These are phyloP conservation scores for Xylariaceae sp. DNA, from an alignment of 2,329 filamentous ascomycete genomes.

Conservation along the genomic window DNA sequence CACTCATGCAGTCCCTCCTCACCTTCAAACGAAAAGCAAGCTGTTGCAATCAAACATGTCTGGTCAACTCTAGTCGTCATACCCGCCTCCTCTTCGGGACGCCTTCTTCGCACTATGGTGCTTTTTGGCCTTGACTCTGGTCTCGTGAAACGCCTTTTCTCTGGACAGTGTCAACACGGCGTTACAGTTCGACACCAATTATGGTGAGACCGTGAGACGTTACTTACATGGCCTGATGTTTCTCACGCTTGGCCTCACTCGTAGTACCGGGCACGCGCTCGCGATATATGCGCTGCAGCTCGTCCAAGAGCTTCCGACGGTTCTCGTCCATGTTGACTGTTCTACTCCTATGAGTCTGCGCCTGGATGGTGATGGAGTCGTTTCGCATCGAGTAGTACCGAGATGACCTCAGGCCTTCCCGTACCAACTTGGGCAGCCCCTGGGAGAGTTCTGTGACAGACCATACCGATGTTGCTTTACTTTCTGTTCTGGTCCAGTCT, in stretches of 20 bases:
- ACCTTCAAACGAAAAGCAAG: too few species aligned
- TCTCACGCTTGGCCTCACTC: conserved; percentile 41
- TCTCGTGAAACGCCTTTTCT: conserved; percentile 41
- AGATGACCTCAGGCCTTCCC: conserved; percentile 42
- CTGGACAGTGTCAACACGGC: conserved; percentile 30
- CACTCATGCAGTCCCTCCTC: too few species aligned
- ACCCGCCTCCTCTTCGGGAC: conserved; percentile 33
- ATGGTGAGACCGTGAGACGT: background rate
- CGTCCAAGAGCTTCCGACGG: conserved; percentile 42
- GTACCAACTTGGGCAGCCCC: conserved; percentile 43
- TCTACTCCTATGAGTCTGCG: conserved; percentile 49
- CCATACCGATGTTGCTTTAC: conserved; percentile 53
- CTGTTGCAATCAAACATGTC: too few species aligned
- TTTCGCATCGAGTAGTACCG: conserved; percentile 48
- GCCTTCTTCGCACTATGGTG: conserved; percentile 46
- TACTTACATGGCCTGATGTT: conserved; percentile 43
- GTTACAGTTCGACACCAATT: background rate
- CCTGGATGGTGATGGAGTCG: conserved; percentile 50
- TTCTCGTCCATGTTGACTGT: conserved; percentile 50
- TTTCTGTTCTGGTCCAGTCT: conserved; percentile 45
- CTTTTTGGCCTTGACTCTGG: conserved; percentile 44
- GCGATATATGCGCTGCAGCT: conserved; percentile 43
- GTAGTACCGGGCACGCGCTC: conserved; percentile 43
- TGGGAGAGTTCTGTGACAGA: conserved; percentile 41
- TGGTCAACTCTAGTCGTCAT: conserved; percentile 15